Evolutionary conservation across 2,329 filamentous ascomycete species (phyloP).

Genomic region (Aspergillus fructus): DNA sequence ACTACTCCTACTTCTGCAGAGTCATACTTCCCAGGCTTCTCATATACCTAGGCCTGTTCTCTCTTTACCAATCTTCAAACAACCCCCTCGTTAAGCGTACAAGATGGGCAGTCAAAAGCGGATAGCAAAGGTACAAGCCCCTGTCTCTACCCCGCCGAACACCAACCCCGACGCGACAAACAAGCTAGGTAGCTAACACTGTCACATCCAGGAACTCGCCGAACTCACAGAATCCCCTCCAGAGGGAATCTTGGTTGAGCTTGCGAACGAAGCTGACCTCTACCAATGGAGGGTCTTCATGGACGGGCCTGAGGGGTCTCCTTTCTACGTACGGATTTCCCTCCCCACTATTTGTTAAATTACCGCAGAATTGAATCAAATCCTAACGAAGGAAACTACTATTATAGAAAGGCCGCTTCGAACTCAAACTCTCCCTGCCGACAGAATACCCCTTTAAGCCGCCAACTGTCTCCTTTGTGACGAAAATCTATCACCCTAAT

Average conservation of each 20-base stretch:
- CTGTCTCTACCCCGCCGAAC: neutral
- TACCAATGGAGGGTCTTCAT: constrained; percentile 68
- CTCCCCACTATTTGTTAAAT: neutral
- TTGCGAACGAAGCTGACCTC: constrained; percentile 64
- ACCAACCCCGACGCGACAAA: neutral
- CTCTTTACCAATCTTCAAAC: neutral
- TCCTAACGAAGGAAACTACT: neutral
- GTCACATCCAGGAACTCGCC: constrained; percentile 54
- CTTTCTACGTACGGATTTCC: constrained; percentile 58
- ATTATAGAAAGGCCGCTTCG: constrained; percentile 69
- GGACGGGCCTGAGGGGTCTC: constrained; percentile 64
- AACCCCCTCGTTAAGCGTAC: constrained; percentile 6
- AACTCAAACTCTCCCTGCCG: constrained; percentile 70
- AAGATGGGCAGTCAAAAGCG: constrained; percentile 47
- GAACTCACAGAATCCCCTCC: constrained; percentile 59
- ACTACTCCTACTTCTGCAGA: neutral
- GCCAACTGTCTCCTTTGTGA: constrained; percentile 74
- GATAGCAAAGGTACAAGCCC: constrained; percentile 43
- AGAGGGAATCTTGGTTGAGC: constrained; percentile 55
- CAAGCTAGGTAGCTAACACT: constrained; percentile 3
- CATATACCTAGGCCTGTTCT: neutral
- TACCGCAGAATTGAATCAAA: neutral
- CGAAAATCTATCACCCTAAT: constrained; percentile 95
- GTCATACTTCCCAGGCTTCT: neutral
- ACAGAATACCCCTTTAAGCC: constrained; percentile 88